Evolutionary conservation across 1,284 basidiomycete genomes (phyloP), one percentile per base, ranked within the genome.

Genomic region (Calocybe gambosa): DNA sequence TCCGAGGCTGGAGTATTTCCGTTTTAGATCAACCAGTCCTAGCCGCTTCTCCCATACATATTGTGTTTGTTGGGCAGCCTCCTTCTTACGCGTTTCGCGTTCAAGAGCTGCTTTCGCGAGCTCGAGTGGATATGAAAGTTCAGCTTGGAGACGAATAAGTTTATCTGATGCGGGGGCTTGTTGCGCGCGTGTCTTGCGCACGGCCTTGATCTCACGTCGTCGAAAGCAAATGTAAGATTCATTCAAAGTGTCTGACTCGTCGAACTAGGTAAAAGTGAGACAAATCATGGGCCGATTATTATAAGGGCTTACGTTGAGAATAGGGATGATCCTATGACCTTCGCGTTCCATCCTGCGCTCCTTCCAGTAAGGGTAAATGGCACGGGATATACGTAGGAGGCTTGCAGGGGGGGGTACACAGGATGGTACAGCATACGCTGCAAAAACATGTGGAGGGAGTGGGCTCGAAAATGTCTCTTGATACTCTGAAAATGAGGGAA

Each of bases 191-290:
- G 95, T 99, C 71, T 99, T 98, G 50, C 95, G 85, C 19, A 93
- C 81, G 10, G 89, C 85, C 63, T 98, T 98, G 63, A 90, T 89
- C 61, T 99, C 95, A 49, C 94, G 85, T 45, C 95, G 80, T 34
- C 96, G 85, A 78, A 99, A 99, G 68, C 96, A 99, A 42, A 98
- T 92, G 55, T 98, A 99, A 0, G 96, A 96, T 61, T 98, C 93
- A 50, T 92, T 93, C 50, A 70, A 68, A 43, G 87, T 83, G 65
- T 97, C 95, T 29, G 87, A 79, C 68, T 98, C 95, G 64, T 99
- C 93, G 54, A 81, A 84, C 89, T 93, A 58, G 1, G 50, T 21
- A 29, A 31, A 8, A 28, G 33, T 35, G 36, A 26, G 31, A 25
- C 5, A 9, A 26, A 19, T n/a, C 33, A 33, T 23, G 9, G 2